Percentiles rank a stretch among this genome's conserved stretches.
These are phyloP conservation scores for Cercophora newfieldiana DNA, from an alignment of 495 filamentous ascomycete species.

Conservation along the genomic window DNA sequence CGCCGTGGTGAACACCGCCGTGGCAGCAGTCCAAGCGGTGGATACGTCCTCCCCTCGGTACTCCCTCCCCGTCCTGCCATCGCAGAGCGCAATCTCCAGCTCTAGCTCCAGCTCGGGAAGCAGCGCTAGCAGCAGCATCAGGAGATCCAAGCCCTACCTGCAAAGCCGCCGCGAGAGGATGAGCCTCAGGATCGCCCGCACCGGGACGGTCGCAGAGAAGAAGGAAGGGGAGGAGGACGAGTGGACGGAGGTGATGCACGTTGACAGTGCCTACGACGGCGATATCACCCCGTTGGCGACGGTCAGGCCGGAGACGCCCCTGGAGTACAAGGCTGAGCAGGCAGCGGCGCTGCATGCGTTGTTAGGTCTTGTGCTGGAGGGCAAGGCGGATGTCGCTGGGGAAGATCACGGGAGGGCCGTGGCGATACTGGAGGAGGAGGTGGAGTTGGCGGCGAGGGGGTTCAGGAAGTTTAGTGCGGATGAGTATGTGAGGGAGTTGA, in stretches of 20 bases:
- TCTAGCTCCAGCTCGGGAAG: no score
- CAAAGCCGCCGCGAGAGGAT: neutral
- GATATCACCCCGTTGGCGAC: neutral
- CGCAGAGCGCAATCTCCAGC: neutral
- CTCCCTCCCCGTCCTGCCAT: constrained; percentile 5
- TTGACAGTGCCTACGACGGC: neutral
- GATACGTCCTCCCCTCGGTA: constrained; percentile 6
- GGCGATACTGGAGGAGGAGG: constrained; percentile 7
- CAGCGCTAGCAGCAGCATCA: neutral
- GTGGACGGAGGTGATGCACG: neutral
- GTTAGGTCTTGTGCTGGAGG: constrained; percentile 10
- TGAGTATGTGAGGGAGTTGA: constrained; percentile 10
- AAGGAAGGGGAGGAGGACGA: neutral
- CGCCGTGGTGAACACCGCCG: no score
- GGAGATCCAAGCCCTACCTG: constrained; percentile 8
- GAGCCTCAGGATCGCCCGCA: neutral
- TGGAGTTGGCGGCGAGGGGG: constrained; percentile 13
- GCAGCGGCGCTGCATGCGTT: constrained; percentile 13
- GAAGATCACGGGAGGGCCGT: neutral
- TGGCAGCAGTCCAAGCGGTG: neutral
- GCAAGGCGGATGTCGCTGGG: neutral
- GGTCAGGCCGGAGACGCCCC: constrained; percentile 5
- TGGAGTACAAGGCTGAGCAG: constrained; percentile 7
- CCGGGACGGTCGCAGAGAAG: neutral
- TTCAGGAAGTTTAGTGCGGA: constrained; percentile 11